These are phyloP conservation scores for Xylariaceae sp. DNA, from an alignment of 2,329 filamentous ascomycete genomes.

Conservation along the genomic window DNA sequence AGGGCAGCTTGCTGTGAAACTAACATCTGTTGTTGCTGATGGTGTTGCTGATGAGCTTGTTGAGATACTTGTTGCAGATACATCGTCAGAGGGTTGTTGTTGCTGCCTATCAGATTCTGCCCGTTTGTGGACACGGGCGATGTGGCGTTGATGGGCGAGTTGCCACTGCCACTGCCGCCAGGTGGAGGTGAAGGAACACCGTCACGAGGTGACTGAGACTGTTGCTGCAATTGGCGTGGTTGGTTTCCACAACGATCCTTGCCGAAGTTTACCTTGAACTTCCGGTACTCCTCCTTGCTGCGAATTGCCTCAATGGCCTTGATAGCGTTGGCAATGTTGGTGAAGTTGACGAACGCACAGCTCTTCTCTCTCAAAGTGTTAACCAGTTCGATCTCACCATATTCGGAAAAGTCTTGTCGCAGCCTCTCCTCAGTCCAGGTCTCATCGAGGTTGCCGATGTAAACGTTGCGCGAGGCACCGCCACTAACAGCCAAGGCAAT, in stretches of 20 bases:
- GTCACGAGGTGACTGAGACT: constrained; percentile 65
- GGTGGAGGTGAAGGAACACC: constrained; percentile 54
- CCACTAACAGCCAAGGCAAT: constrained; percentile 95
- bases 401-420: constrained; percentile 94
- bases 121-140: constrained; percentile 50
- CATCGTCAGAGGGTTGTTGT: constrained; percentile 86
- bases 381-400: constrained; percentile 94
- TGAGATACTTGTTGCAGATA: constrained; percentile 82
- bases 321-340: constrained; percentile 98
- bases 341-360: constrained; percentile 99
- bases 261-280: constrained; percentile 99
- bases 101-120: constrained; percentile 73
- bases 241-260: constrained; percentile 98
- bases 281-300: constrained; percentile 91
- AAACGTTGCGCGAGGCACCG: constrained; percentile 96
- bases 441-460: constrained; percentile 95
- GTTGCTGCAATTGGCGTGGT: constrained; percentile 74
- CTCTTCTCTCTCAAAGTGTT: constrained; percentile 98
- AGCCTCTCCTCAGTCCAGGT: constrained; percentile 95
- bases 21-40: constrained; percentile 68
- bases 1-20: constrained; percentile 75
- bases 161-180: constrained; percentile 58
- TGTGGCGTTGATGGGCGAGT: constrained; percentile 50
- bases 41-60: constrained; percentile 69
- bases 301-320: constrained; percentile 97